Base-by-base conservation (phyloP, 2,329 filamentous ascomycete species). In the Epichloe aotearoae region DNA sequence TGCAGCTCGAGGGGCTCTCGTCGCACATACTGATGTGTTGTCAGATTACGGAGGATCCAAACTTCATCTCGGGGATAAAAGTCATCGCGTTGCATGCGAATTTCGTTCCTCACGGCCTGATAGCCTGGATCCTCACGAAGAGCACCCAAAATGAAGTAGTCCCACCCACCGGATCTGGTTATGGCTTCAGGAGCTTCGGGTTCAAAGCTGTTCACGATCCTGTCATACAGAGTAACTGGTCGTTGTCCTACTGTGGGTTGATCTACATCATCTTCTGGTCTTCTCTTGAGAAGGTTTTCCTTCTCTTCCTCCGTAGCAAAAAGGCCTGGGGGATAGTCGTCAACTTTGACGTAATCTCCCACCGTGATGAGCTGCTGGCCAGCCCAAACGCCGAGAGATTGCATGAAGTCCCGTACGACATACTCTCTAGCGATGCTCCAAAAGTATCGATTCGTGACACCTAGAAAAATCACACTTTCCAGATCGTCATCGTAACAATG, bases 31-130 rank as follows among this genome's bases (percentile, higher is more conserved):
- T 50, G 8, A n/a, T 44, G 26, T n/a, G 47, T 44, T 12, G 40
- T 44, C 30, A 50, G 40, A 17, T 50, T 50, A 1, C 47, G 39
- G n/a, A 50, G 47, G 10, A 50, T 44, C 47, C 47, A 50, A 6
- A 17, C n/a, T n/a, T 42, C 20, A 20, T 42, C n/a, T 7, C 3
- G n/a, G 37, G 46, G 46, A 38, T 33, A 49, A 19, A 49, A 42
- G 12, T 42, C 38, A 17, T 30, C n/a, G 7, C 15, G 3, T 17
- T n/a, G 0, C 17, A n/a, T 10, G 19, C 3, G 17, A 6, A 41
- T 10, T 5, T 17, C n/a, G 39, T n/a, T 4, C 8, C 3, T 30
- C 8, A 30, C 26, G 3, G 26, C 26, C 26, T 8, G 26, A 30
- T 10, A 30, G 26, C 26, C 26, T 30, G 26, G 8, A 30, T 30